Conservation (phyloP, 495 filamentous ascomycete species). For the Xylaria acuta region DNA sequence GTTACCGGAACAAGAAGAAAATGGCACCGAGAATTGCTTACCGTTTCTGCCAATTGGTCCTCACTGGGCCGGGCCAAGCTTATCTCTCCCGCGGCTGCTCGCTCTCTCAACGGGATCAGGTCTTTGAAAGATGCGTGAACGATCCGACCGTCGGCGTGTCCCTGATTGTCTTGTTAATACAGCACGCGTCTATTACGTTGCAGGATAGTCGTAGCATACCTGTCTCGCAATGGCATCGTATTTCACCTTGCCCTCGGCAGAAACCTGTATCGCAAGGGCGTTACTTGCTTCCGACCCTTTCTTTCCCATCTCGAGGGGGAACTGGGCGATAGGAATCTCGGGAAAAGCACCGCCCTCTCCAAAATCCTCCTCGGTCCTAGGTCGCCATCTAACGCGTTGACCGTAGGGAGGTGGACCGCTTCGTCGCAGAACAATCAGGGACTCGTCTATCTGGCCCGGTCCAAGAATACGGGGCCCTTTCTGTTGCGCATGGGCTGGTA, state of each 20-base stretch:
- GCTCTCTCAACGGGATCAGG: slow-evolving; percentile 90
- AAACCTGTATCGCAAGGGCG: slow-evolving; percentile 88
- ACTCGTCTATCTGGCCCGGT: slow-evolving; percentile 76
- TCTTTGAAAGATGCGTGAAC: slow-evolving; percentile 97
- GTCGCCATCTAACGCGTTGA: slow-evolving; percentile 82
- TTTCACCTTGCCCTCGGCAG: slow-evolving; percentile 89
- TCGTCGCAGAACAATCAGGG: slow-evolving; percentile 80
- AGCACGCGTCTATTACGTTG: neutral
- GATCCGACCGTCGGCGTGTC: slow-evolving; percentile 81
- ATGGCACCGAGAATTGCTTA: no score
- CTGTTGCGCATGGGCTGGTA: slow-evolving; percentile 73
- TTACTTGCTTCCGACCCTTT: slow-evolving; percentile 78
- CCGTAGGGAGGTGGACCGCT: slow-evolving; percentile 40
- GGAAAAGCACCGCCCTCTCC: slow-evolving; percentile 95
- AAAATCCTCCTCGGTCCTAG: slow-evolving; percentile 92
- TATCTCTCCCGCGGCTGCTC: slow-evolving; percentile 92
- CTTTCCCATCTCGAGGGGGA: slow-evolving; percentile 87
- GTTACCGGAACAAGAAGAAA: no score
- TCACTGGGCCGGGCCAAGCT: slow-evolving; percentile 85
- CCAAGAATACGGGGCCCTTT: slow-evolving; percentile 81
- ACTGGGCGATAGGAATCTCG: slow-evolving; percentile 92
- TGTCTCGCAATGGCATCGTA: slow-evolving; percentile 95
- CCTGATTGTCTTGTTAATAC: slow-evolving; percentile 39
- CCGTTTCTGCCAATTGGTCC: slow-evolving; percentile 79
- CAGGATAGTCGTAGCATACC: neutral